Evolutionary conservation across 148 eudicot genomes (phyloP).

Genomic region (Dysphania ambrosioides): DNA sequence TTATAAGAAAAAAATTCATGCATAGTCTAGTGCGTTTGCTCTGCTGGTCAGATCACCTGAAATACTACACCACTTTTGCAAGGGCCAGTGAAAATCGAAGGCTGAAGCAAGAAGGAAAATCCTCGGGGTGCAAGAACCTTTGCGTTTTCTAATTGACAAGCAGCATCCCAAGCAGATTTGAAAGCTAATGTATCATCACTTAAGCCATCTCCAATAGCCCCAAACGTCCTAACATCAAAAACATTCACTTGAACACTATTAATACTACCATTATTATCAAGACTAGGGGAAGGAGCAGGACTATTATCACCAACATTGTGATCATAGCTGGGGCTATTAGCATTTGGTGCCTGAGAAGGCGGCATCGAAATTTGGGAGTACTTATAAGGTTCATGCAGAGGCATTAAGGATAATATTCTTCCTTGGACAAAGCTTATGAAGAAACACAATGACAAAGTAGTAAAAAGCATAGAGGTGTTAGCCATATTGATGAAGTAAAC

Average conservation of each 20-base stretch:
- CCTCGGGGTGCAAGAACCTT: constrained; percentile 50
- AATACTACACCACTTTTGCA: constrained; percentile 52
- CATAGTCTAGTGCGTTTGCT: too few species aligned
- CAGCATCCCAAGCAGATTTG: constrained; percentile 83
- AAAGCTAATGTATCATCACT: constrained; percentile 70
- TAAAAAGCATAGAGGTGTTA: background rate
- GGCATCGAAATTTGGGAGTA: constrained; percentile 42
- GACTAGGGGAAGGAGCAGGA: constrained; percentile 20
- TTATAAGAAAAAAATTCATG: too few species aligned
- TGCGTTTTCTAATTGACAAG: constrained; percentile 53
- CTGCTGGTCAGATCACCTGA: constrained; percentile 71
- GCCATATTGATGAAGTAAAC: constrained; percentile 7
- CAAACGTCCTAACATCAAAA: constrained; percentile 58
- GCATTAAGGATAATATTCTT: constrained; percentile 16
- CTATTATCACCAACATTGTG: background rate
- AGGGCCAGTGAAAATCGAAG: constrained; percentile 79
- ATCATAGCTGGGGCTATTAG: constrained; percentile 18
- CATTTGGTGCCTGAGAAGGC: constrained; percentile 56
- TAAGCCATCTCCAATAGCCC: constrained; percentile 77
- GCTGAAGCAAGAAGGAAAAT: constrained; percentile 63
- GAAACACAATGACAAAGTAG: constrained; percentile 16
- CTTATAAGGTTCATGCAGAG: constrained; percentile 21
- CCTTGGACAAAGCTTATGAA: constrained; percentile 34
- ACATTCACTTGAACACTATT: background rate
- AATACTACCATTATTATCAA: background rate